phyloP scores from a whole-genome alignment of 108 stramenopile genomes.

The Skeletonema menzelii region DNA sequence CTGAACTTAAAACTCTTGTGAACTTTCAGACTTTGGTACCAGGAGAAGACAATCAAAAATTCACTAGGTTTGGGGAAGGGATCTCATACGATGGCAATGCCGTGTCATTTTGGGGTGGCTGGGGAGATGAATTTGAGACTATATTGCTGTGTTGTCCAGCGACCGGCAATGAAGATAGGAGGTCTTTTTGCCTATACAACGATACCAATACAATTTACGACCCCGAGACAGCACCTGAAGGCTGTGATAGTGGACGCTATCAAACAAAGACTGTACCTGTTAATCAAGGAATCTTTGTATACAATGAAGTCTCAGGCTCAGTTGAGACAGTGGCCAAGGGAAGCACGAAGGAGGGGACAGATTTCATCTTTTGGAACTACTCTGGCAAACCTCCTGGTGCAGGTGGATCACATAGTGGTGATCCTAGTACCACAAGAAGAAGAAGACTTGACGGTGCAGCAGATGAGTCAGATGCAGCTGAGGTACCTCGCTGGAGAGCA shows the following conservation, averaged over 20 bases:
- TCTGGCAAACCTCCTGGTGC: too few species aligned
- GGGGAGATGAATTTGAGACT: neutral
- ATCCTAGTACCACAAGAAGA: too few species aligned
- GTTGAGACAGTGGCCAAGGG: neutral
- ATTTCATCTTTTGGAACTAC: neutral
- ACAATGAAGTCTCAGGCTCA: neutral
- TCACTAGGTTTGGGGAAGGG: neutral
- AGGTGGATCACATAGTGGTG: too few species aligned
- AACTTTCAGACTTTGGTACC: neutral
- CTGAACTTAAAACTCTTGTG: neutral
- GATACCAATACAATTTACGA: neutral
- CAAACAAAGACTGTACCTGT: neutral
- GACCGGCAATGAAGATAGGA: neutral
- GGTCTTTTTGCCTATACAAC: neutral
- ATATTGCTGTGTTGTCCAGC: neutral
- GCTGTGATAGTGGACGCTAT: neutral
- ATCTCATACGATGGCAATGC: neutral
- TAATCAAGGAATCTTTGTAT: neutral
- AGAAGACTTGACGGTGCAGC: too few species aligned
- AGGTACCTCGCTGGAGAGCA: too few species aligned
- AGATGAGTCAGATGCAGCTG: too few species aligned
- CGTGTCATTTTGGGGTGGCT: neutral
- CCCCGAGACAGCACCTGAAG: neutral
- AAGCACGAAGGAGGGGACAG: neutral
- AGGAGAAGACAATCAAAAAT: neutral